Base-by-base conservation (phyloP, 331 rosid genomes). In the Telfairia occidentalis region DNA sequence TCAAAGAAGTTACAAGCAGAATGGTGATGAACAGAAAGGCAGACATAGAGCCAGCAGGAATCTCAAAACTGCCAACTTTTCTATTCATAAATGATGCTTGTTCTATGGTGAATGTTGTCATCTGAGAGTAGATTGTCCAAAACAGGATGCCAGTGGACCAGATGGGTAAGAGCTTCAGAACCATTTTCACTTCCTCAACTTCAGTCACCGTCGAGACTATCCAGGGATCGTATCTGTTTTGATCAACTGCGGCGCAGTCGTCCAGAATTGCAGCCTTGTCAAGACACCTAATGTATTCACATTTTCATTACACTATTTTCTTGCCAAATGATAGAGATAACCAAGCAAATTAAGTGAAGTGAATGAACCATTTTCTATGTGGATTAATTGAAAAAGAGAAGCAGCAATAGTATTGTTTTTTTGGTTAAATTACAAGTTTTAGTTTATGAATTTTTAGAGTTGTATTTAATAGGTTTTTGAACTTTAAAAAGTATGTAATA, bases 111-210 rank as follows among this genome's bases (percentile, higher is more conserved):
- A 95, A 95, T 23, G 98, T 95, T 15, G 86, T 90, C 92, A 90
- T 95, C 49, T 95, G 99, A 64, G 99, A 92, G 80, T 90, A 95
- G 52, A 92, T 37, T 9, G 99, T 92, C 99, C 99, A 95, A 46
- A 95, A 95, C 76, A 92, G 96, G 58, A 95, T 95, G 38, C 99
- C 89, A 46, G 99, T 92, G 2, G 99, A 88, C 99, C 99, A 95
- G 58, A 90, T 85, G 10, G 99, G 99, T 16, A 95, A 63, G 42
- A 95, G 93, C 82, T 85, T 87, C 35, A 95, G 42, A 29, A 92
- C 96, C 96, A 95, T 82, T 79, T 95, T 92, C 64, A 95, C 96
- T 78, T 95, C 99, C 77, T 95, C 99, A 72, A 92, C 92, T 70
- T 87, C 84, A 18, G 93, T 90, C 73, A 92, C 85, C 1, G 93